phyloP scores from a whole-genome alignment of 208 protist species.

The Leishmania tarentolae region DNA sequence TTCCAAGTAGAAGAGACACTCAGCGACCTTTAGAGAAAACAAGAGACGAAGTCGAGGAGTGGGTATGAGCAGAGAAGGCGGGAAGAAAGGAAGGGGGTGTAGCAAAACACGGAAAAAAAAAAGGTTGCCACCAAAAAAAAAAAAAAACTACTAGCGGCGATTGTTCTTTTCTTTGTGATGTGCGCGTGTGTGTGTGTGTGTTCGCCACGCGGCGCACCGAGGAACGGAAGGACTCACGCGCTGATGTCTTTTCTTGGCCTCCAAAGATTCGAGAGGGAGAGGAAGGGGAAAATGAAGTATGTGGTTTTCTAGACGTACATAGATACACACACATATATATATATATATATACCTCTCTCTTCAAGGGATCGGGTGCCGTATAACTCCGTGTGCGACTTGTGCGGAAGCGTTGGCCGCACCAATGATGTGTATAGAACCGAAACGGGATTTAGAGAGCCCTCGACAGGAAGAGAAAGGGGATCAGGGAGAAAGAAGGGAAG shows the following conservation, averaged over 20 bases:
- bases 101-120: background rate
- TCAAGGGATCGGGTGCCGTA: background rate
- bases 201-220: background rate
- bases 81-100: background rate
- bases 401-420: background rate
- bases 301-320: background rate
- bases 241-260: background rate
- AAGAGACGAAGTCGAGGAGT: background rate
- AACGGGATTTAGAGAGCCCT: background rate
- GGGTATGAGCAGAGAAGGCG: background rate
- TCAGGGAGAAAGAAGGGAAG: background rate
- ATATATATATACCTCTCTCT: background rate
- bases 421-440: slow-evolving; percentile 6
- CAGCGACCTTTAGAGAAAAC: slow-evolving; percentile 2
- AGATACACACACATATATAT: too few relatives aligned
- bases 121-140: too few relatives aligned
- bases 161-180: background rate
- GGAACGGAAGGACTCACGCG: background rate
- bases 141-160: background rate
- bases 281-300: background rate
- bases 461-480: background rate
- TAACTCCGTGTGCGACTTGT: background rate
- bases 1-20: background rate
- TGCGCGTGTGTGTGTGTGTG: background rate
- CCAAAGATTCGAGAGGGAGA: background rate